Base-by-base conservation (phyloP, 179 eudicot genomes). In the Amaranthus tricolor region DNA sequence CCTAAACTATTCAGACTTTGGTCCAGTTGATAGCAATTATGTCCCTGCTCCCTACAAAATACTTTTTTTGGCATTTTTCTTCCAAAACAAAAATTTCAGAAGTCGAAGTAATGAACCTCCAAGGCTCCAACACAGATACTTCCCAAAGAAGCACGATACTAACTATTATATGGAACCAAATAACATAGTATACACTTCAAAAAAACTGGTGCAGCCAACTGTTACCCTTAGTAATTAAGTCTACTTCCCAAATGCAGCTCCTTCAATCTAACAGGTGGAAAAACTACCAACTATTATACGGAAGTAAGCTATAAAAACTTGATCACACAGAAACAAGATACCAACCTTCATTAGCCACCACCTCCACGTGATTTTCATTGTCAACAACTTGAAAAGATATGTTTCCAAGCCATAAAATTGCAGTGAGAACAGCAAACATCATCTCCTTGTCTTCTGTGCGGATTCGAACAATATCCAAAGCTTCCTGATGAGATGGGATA, bases 381-480 rank as follows among this genome's bases (percentile, higher is more conserved):
- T 89, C 94, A 76, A 79, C 75, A 59, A 84, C 88, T 77, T 84
- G 82, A 81, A 90, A 95, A 20, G 91, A 82, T 78, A 95, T 88
- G 86, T 95, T 95, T 70, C 99, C 98, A 58, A 95, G 85, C 99
- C 99, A 95, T 57, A 95, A 82, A 55, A 95, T 88, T 68, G 96
- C 93, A 66, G 92, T 90, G 72, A 95, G 85, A 88, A 87, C 86
- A 80, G 89, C 82, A 80, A 90, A 90, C 62, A 86, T 79, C 73
- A 84, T 84, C 68, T 89, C 93, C 83, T 88, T 91, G 76, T 90
- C 90, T 80, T 87, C 88, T 76, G 86, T 83, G 68, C 76, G 17
- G 71, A 95, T 85, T 68, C 81, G 82, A 73, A 89, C 75, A 76
- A 83, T 81, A 80, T 87, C 84, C 48, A 95, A 73, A 57, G 99